Base-by-base conservation (phyloP, 75 land plant genomes). In the Azolla pinnata region DNA sequence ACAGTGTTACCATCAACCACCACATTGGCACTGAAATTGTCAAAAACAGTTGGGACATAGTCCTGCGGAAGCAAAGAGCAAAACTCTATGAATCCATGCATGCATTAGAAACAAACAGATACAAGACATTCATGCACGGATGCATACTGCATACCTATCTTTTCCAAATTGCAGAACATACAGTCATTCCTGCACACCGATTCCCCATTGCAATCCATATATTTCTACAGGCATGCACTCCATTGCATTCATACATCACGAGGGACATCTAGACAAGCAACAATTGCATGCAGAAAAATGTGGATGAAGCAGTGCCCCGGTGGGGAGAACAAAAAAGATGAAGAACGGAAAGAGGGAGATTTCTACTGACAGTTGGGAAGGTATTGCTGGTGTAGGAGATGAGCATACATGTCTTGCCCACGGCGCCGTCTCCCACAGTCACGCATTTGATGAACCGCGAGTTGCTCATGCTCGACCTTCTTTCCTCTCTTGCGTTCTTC, bases 371-470 rank as follows among this genome's bases (percentile, higher is more conserved):
- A 18, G 74, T 75, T 8, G 78, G 78, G 29, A 75, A 75, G 10
- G 70, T 76, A 57, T 74, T 74, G 46, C 75, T 73, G 30, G 74
- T 70, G n/a, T n/a, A n/a, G n/a, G n/a, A n/a, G n/a, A n/a, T n/a
- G n/a, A 77, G 68, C 72, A 72, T 54, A 52, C 80, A 77, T 14
- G 76, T 77, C 47, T 77, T 72, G 30, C 80, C 80, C 30, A 77
- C 80, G 7, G 72, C 76, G 17, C 80, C 76, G 47, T 72, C 76
- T 7, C 80, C 80, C 29, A 78, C 80, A 3, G 80, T 78, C 9
- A 78, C 80, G 48, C 80, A 78, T 59, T 73, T 54, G 67, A 76
- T 73, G 59, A 56, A 44, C 49, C 49, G n/a, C 23, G 49, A 46
- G 4, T 18, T 46, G 17, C 49, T 46, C 49, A 46, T 46, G 49